These are phyloP conservation scores for Paraphoma chrysanthemicola DNA, from an alignment of 2,329 filamentous ascomycete genomes.

Conservation along the genomic window DNA sequence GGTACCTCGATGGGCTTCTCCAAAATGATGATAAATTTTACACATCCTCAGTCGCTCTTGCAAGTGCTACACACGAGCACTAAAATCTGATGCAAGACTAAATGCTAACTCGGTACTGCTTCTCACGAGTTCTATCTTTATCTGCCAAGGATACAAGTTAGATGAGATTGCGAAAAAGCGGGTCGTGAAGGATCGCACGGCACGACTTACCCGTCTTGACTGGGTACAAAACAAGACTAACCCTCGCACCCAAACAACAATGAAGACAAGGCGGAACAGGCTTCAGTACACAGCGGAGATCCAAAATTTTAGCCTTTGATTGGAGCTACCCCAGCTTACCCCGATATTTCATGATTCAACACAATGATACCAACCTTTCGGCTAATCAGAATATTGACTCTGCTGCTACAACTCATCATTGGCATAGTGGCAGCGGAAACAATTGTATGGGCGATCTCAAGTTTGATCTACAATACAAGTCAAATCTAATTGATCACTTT, in stretches of 20 bases:
- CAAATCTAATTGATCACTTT: background rate
- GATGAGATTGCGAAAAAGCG: background rate
- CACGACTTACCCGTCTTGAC: background rate
- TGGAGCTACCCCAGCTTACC: background rate
- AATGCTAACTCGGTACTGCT: too few relatives aligned
- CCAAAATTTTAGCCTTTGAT: background rate
- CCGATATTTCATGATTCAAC: background rate
- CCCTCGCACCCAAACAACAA: background rate
- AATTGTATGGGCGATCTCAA: too few relatives aligned
- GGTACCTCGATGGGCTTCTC: too few relatives aligned
- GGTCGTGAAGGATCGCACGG: background rate
- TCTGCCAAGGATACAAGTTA: too few relatives aligned
- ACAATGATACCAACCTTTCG: background rate
- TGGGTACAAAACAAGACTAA: background rate
- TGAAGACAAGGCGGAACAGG: background rate
- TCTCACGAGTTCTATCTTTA: too few relatives aligned
- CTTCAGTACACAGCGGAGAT: background rate
- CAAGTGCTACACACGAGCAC: too few relatives aligned
- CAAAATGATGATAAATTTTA: background rate
- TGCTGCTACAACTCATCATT: background rate
- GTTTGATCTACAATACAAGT: too few relatives aligned
- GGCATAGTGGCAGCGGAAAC: too few relatives aligned
- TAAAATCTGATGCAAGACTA: too few relatives aligned
- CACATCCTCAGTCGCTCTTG: background rate
- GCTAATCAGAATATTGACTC: too few relatives aligned